A percentile compares a stretch with the other conserved stretches of the same genome.
phyloP scores from a whole-genome alignment of 768 basidiomycete genomes.

The Pleurotus ostreatus region DNA sequence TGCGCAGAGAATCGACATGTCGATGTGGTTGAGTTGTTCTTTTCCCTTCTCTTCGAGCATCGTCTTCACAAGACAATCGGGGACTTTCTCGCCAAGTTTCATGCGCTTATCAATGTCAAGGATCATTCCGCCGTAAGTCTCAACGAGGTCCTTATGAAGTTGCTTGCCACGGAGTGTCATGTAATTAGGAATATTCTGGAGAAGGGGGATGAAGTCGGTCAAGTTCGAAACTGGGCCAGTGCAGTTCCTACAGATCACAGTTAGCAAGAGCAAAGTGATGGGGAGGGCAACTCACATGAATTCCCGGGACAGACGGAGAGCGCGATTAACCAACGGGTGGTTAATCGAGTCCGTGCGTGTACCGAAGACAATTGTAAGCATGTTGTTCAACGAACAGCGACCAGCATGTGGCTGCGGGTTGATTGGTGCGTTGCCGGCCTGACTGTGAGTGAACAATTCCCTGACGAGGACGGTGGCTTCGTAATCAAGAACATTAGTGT shows the following conservation, averaged over 20 bases:
- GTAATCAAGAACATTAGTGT: slow-evolving; percentile 31
- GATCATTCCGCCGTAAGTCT: slow-evolving; percentile 35
- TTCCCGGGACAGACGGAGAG: slow-evolving; percentile 35
- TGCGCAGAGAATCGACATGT: slow-evolving; percentile 35
- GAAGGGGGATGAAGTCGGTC: slow-evolving; percentile 38
- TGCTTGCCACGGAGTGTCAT: slow-evolving; percentile 33
- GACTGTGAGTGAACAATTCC: slow-evolving; percentile 28
- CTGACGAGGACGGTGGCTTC: slow-evolving; percentile 37
- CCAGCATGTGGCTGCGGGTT: slow-evolving; percentile 36
- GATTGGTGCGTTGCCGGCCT: slow-evolving; percentile 27
- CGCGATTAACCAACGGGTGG: slow-evolving; percentile 31
- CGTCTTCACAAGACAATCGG: slow-evolving; percentile 41
- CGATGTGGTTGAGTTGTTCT: slow-evolving; percentile 31
- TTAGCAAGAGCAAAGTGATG: neutral
- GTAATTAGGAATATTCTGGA: slow-evolving; percentile 34
- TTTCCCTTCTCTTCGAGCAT: slow-evolving; percentile 27
- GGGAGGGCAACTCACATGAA: slow-evolving; percentile 33
- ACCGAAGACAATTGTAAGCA: slow-evolving; percentile 40
- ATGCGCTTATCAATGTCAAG: slow-evolving; percentile 30
- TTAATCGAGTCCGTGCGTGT: slow-evolving; percentile 33
- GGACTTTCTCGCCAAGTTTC: slow-evolving; percentile 30
- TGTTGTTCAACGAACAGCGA: slow-evolving; percentile 38
- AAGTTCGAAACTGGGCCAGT: slow-evolving; percentile 42
- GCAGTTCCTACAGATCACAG: slow-evolving; percentile 24
- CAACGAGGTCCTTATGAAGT: slow-evolving; percentile 33